Conservation (phyloP, 352 stramenopile species). For the Plasmopara viticola region DNA sequence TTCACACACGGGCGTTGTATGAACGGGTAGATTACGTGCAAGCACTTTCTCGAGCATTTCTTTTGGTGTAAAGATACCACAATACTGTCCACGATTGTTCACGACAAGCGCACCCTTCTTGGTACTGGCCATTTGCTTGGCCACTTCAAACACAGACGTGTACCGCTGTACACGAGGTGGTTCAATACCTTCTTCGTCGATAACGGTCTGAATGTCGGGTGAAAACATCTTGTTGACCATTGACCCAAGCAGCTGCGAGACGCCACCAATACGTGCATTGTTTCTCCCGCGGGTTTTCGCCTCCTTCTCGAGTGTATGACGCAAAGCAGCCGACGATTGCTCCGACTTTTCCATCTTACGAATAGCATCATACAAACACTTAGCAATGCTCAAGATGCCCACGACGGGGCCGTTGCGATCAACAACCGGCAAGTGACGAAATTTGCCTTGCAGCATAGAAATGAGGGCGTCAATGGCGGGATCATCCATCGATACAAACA, state of each 20-base stretch:
- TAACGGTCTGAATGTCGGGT: slow-evolving; percentile 76
- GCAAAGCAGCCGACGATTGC: slow-evolving; percentile 61
- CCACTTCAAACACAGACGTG: slow-evolving; percentile 91
- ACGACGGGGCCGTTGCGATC: slow-evolving; percentile 84
- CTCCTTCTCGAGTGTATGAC: slow-evolving; percentile 73
- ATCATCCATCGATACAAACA: slow-evolving; percentile 80
- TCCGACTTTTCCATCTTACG: slow-evolving; percentile 94
- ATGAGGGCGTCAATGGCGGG: slow-evolving; percentile 81
- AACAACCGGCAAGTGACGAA: slow-evolving; percentile 81
- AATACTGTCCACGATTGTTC: slow-evolving; percentile 88
- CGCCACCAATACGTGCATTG: slow-evolving; percentile 25
- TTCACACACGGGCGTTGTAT: slow-evolving; percentile 89
- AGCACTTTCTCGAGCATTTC: slow-evolving; percentile 96
- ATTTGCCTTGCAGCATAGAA: slow-evolving; percentile 83
- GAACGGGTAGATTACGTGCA: slow-evolving; percentile 86
- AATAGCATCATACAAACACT: slow-evolving; percentile 98
- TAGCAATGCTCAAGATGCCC: slow-evolving; percentile 96
- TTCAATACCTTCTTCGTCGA: slow-evolving; percentile 72
- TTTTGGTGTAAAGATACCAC: slow-evolving; percentile 97
- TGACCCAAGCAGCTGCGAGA: slow-evolving; percentile 66
- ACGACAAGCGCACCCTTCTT: slow-evolving; percentile 94
- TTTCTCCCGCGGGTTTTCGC: slow-evolving; percentile 42
- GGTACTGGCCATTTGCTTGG: slow-evolving; percentile 90
- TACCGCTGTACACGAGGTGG: slow-evolving; percentile 77
- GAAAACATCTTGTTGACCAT: slow-evolving; percentile 88